Conservation (phyloP, 148 eudicot genomes). For the Fagopyrum esculentum region DNA sequence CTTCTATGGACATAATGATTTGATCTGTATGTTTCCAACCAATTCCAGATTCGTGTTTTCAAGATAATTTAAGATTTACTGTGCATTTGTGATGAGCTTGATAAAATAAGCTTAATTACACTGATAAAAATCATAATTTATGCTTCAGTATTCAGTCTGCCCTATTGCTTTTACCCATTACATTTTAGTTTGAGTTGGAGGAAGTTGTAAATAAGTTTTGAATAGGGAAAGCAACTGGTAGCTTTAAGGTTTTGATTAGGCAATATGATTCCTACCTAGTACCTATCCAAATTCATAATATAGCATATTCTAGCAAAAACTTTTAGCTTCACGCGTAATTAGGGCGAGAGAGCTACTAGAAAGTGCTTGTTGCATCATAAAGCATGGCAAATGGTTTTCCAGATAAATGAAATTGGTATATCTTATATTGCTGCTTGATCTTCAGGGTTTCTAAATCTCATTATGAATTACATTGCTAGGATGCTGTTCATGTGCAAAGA, state of each 20-base stretch:
- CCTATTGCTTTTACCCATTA: background rate
- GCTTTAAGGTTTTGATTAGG: background rate
- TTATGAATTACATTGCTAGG: slow-evolving; percentile 27
- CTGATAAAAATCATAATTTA: background rate
- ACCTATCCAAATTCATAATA: background rate
- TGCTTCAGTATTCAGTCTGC: background rate
- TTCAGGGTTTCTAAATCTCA: slow-evolving; percentile 6
- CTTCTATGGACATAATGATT: background rate
- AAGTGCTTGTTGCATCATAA: background rate
- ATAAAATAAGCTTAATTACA: background rate
- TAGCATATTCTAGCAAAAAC: background rate
- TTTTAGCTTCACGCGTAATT: background rate
- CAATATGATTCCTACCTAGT: background rate
- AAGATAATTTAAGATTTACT: background rate
- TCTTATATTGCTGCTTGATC: background rate
- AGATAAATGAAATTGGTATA: background rate
- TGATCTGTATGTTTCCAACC: background rate
- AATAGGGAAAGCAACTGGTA: background rate
- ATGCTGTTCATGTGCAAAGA: slow-evolving; percentile 40
- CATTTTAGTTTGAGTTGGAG: background rate
- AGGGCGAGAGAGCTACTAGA: background rate
- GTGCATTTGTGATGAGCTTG: background rate
- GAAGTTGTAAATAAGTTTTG: too few relatives aligned
- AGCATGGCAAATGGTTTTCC: background rate
- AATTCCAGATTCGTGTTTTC: background rate